phyloP scores from a whole-genome alignment of 1,139 yeast species.

The Keqinozyma sinolaborantium region DNA sequence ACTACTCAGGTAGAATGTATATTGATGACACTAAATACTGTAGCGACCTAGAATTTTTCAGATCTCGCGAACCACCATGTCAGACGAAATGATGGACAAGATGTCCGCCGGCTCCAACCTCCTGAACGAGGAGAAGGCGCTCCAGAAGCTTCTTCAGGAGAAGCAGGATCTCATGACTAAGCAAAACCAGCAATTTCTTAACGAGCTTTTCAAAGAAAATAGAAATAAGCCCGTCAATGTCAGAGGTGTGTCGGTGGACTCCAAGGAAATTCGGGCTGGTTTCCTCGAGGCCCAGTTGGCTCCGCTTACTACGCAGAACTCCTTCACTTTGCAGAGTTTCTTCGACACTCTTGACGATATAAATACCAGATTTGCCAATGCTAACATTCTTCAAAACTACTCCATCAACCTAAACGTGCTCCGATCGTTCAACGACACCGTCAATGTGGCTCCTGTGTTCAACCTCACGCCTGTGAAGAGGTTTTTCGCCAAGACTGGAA shows the following conservation, averaged over 20 bases:
- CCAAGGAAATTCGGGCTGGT: conserved; percentile 49
- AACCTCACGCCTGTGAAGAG: conserved; percentile 58
- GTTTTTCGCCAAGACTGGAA: conserved; percentile 84
- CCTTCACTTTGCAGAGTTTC: conserved; percentile 33
- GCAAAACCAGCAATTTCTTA: conserved; percentile 39
- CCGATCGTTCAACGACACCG: conserved; percentile 12
- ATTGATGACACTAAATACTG: no score
- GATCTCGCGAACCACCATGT: no score
- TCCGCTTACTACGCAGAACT: conserved; percentile 42
- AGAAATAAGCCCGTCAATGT: conserved; percentile 42
- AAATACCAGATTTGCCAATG: conserved; percentile 35
- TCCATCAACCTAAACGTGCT: conserved; percentile 26
- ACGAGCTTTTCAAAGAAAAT: conserved; percentile 39
- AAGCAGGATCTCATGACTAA: conserved; percentile 31
- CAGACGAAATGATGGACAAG: conserved; percentile 13
- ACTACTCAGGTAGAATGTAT: no score
- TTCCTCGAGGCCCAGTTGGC: conserved; percentile 53
- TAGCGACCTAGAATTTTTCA: no score
- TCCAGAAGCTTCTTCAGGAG: conserved; percentile 24
- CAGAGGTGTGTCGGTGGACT: conserved; percentile 50
- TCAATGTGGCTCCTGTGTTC: conserved; percentile 55
- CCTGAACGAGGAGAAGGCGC: conserved; percentile 23
- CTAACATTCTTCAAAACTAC: conserved; percentile 43
- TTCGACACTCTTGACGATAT: conserved; percentile 40
- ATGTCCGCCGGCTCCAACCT: conserved; percentile 6